Evolutionary conservation across 495 filamentous ascomycete genomes (phyloP), one percentile per base, ranked within the genome.

Genomic region (Lasiosphaeris hirsuta): DNA sequence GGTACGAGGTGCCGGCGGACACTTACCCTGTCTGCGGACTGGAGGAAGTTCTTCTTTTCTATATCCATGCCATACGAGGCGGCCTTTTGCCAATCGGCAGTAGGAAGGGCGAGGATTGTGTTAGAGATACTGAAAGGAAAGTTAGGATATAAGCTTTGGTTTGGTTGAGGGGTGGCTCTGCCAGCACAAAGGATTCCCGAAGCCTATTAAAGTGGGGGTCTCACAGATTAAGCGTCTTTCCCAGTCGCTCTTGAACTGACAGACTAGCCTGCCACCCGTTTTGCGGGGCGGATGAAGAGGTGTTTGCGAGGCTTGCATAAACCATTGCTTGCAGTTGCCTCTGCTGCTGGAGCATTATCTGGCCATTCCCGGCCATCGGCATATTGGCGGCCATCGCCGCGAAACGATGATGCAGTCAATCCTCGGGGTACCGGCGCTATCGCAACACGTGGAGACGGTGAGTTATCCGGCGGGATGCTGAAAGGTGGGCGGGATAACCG

Each of bases 351-450:
- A 71, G 65, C 59, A 72, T 62, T 60, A 72, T 63, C 45, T 69
- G 63, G 65, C 63, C 69, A 47, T 60, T 69, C 34, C 58, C 59
- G 54, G 60, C 71, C 73, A 77, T 79, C 50, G 65, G 69, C 60
- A 77, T 72, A 58, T 77, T 77, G 51, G 73, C 73, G 69, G 77
- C 76, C 77, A 80, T 80, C 57, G 76, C 72, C 72, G 75, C 74
- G 53, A 49, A 39, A 54, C 43, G 15, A 34, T 51, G 41, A 37
- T 51, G 60, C 7, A n/a, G 53, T 65, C 66, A 68, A 38, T 41
- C 58, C 17, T 33, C 9, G 30, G 3, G 10, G 23, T 42, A 10
- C 33, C 9, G 47, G 41, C 19, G 50, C 34, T 18, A 23, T 37
- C 34, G 15, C 34, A 46, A 23, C 45, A 42, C 42, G 39, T 33